Base-by-base conservation (phyloP, 2,329 filamentous ascomycete genomes). In the Clarireedia hainanense region DNA sequence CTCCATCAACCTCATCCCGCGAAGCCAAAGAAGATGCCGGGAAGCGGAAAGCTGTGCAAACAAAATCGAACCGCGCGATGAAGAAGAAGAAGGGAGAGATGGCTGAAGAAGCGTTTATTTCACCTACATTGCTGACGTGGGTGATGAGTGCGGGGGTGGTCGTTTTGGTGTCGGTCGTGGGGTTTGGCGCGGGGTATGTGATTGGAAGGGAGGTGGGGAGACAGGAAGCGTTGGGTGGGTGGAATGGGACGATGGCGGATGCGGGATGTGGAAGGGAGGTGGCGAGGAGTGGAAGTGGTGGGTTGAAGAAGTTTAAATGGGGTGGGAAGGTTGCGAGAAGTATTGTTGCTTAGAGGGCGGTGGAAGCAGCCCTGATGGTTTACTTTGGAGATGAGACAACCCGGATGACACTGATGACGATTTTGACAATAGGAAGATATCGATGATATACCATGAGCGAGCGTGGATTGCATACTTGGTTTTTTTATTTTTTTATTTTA, bases 171-270 rank as follows among this genome's bases (percentile, higher is more conserved):
- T 84, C 80, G 6, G 84, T 85, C 1, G 83, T 87, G 36, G 83
- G 83, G 2, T 87, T 88, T 61, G 82, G 84, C 2, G 84, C 84
- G 7, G 84, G 84, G 10, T 86, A 85, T 64, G 83, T 85, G 24
- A 82, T 86, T 57, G 84, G 84, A 5, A 75, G 83, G 26, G 84
- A 87, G 62, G 82, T 84, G 24, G 84, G 84, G 3, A 76, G 80
- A 36, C 80, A 85, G 61, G 83, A 87, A 64, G 39, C 57, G 0
- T 52, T 68, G 39, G 56, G 55, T 26, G 60, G 61, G 2, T 54
- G 68, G 47, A 66, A 65, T 52, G 62, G 64, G 0, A 54, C 57
- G 4, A 57, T 56, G 2, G 47, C 24, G 63, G 23, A 50, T 59
- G 23, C 62, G 63, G 46, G 51, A 47, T 69, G 65, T 57, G 65